These are phyloP conservation scores for Torulaspora globosa DNA, from an alignment of 1,139 yeast genomes.

Conservation along the genomic window DNA sequence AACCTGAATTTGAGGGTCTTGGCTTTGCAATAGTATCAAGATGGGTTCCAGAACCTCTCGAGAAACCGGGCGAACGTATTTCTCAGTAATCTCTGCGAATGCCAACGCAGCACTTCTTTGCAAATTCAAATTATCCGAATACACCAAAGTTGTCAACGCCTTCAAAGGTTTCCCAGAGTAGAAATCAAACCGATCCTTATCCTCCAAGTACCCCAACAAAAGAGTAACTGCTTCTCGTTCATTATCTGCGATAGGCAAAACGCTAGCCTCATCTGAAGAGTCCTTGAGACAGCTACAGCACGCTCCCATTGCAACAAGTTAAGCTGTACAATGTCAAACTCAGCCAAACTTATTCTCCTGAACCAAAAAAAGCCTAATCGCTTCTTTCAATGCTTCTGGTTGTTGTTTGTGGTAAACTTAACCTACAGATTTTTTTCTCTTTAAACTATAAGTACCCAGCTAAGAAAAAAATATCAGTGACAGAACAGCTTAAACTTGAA, in stretches of 20 bases:
- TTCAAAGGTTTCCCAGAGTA: conserved; percentile 86
- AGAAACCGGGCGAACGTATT: conserved; percentile 85
- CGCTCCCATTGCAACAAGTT: conserved; percentile 48
- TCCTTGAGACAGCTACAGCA: conserved; percentile 59
- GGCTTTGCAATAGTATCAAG: conserved; percentile 74
- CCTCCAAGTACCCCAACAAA: conserved; percentile 81
- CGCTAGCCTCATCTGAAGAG: conserved; percentile 49
- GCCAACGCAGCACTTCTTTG: conserved; percentile 98
- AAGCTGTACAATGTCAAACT: neutral
- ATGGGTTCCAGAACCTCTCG: conserved; percentile 93
- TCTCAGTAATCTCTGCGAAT: conserved; percentile 97
- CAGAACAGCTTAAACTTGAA: neutral
- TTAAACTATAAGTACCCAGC: neutral
- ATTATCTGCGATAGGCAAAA: conserved; percentile 90
- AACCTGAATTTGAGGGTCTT: conserved; percentile 91
- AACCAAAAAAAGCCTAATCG: neutral
- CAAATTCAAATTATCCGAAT: conserved; percentile 88
- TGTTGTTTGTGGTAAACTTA: conserved; percentile 6
- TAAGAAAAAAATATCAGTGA: conserved; percentile 2
- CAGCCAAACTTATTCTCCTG: neutral
- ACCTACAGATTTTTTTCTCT: conserved; percentile 3
- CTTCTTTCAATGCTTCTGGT: conserved; percentile 1
- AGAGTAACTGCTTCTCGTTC: conserved; percentile 96
- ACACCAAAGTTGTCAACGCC: conserved; percentile 87
- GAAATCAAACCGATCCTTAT: conserved; percentile 63